Base-by-base conservation (phyloP, 257 asterid species). In the Rehmannia glutinosa region DNA sequence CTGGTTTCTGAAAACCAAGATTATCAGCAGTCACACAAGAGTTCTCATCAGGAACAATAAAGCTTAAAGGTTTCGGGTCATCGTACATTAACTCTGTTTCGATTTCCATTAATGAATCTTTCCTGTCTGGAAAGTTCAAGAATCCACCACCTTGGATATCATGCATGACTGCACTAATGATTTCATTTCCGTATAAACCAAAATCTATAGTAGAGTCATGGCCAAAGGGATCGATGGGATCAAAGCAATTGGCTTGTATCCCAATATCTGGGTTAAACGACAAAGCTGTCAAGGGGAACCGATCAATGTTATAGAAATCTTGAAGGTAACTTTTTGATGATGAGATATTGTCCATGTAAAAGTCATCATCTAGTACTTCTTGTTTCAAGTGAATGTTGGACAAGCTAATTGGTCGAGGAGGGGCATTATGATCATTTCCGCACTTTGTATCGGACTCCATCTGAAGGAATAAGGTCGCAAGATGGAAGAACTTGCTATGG, bases 21-120 rank as follows among this genome's bases (percentile, higher is more conserved):
- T 67, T 72, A 47, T 79, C 88, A 33, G 75, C 87, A 49, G 89
- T 79, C 55, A 83, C 72, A 64, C 86, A 85, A 43, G 95, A 87
- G 70, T 83, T 72, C 79, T 86, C 91, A 74, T 84, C 91, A 32
- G 86, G 84, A 33, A 74, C 75, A 39, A 56, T 61, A 59, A 71
- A 64, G 70, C 76, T 77, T 16, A 74, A 12, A 25, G 87, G 83
- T n/a, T n/a, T n/a, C n/a, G 75, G 28, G 28, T 49, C 75, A 63
- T 63, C 54, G 38, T 62, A 69, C 45, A 30, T 46, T 12, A 77
- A 45, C 45, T 66, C 24, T 24, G 73, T 64, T 20, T 77, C 76
- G 4, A 56, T 66, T 59, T 70, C 80, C 64, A 69, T 69, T 6
- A 62, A 59, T 6, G 80, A 62, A 73, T 64, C 77, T 50, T 64